phyloP scores from a whole-genome alignment of 2,329 filamentous ascomycete genomes.

The Neurospora sp. region DNA sequence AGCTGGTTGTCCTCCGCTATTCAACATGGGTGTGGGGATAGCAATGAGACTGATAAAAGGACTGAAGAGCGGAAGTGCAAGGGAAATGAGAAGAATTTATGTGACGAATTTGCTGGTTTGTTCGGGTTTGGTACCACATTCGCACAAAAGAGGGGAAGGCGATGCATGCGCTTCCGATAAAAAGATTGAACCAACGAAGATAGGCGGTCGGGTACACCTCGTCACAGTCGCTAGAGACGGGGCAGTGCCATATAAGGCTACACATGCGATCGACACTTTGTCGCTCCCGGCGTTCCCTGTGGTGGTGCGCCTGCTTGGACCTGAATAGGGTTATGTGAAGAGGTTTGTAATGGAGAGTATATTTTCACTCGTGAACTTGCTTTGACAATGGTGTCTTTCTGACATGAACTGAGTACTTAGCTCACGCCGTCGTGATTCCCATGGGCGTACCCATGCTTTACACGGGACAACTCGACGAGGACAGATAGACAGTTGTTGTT shows the following conservation, averaged over 20 bases:
- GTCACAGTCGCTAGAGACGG: neutral
- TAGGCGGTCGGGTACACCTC: neutral
- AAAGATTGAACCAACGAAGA: neutral
- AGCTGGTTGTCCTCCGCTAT: neutral
- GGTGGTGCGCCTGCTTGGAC: neutral
- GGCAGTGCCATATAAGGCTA: neutral
- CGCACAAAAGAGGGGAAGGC: neutral
- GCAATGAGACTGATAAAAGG: neutral
- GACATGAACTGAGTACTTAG: neutral
- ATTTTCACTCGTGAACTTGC: neutral
- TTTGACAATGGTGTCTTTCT: neutral
- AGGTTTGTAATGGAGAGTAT: neutral
- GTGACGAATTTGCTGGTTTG: neutral
- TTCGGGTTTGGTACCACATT: neutral
- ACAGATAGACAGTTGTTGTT: neutral
- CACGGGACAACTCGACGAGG: neutral
- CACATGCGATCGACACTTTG: neutral
- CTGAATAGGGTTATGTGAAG: neutral
- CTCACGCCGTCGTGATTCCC: neutral
- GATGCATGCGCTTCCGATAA: neutral
- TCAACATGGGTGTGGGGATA: neutral
- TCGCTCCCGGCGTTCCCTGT: neutral
- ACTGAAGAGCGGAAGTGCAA: neutral
- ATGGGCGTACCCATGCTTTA: neutral
- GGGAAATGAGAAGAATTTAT: neutral